Evolutionary conservation across 2,329 filamentous ascomycete genomes (phyloP), one percentile per base, ranked within the genome.

Genomic region (Emmonsia crescens): DNA sequence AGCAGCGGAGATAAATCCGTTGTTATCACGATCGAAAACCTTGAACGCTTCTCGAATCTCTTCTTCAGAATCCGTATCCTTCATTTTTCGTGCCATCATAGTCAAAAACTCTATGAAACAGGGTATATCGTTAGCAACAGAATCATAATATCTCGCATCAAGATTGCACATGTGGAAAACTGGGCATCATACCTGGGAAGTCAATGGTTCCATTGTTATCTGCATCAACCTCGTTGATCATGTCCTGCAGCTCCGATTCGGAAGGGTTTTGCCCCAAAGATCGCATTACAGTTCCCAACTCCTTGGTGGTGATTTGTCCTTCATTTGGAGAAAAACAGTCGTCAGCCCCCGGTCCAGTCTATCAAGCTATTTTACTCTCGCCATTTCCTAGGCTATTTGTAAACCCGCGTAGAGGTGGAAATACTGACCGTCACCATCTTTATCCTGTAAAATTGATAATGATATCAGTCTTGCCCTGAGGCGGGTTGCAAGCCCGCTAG

Each of bases 41-140:
- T 92, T 92, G 84, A 93, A 93, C 16, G 89, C 89, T 76, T 93
- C 89, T 70, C 89, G 85, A 69, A 94, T 94, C 76, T 94, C 89
- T 79, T 94, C 89, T 78, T 94, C 89, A 57, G 89, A 93, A 74
- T 94, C 89, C 68, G 89, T 94, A 72, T 93, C 89, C 82, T 93
- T 93, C 89, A 94, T 94, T 81, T 94, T 94, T 73, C 89, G 85
- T 64, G 89, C 89, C 89, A 94, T 94, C 89, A 94, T 94, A 66
- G 89, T 94, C 64, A 94, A 81, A 78, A 94, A 94, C 74, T 94
- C 89, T 93, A 40, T 12, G 57, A 21, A 52, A 55, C 33, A 14
- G 44, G 38, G 44, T 46, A 46, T 29, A 55, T 60, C 59, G 60
- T 68, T 56, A 69, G 64, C 54, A 38, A 46, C 27, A 5, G 8